Conservation (phyloP, 164 flowering plant genomes). For the Tetracentron sinense region DNA sequence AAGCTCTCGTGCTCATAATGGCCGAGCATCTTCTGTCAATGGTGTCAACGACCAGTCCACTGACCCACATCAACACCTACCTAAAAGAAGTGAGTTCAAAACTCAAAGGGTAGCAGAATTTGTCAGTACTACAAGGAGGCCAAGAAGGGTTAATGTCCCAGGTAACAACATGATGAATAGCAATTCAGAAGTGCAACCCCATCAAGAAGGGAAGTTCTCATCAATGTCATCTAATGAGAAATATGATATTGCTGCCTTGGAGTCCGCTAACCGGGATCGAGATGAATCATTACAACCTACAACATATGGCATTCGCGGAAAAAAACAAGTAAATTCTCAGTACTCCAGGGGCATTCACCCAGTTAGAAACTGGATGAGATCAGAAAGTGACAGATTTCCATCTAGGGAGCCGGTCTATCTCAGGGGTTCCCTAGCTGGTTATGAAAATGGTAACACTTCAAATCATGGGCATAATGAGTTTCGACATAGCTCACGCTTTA, state of each 20-base stretch:
- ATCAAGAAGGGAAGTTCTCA: conserved; percentile 16
- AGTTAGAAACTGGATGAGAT: conserved; percentile 24
- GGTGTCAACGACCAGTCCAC: conserved; percentile 41
- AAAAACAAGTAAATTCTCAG: conserved; percentile 1
- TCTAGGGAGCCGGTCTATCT: conserved; percentile 21
- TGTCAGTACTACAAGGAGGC: conserved; percentile 17
- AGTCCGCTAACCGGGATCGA: conserved; percentile 9
- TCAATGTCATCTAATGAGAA: conserved; percentile 18
- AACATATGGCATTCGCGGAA: conserved; percentile 7
- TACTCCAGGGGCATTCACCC: conserved; percentile 11
- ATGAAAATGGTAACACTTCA: conserved; percentile 35
- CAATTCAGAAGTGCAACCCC: conserved; percentile 21
- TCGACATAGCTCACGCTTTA: conserved; percentile 15
- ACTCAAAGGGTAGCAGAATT: conserved; percentile 13
- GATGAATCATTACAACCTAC: conserved; percentile 20
- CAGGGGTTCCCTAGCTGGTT: conserved; percentile 16
- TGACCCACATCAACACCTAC: conserved; percentile 14
- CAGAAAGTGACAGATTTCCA: conserved; percentile 21
- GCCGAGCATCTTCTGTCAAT: conserved; percentile 60
- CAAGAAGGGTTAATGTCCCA: conserved; percentile 17
- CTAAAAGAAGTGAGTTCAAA: conserved; percentile 14
- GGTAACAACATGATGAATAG: conserved; percentile 8
- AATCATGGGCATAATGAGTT: conserved; percentile 26
- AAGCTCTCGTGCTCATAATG: conserved; percentile 47
- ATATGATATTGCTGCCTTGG: conserved; percentile 8